Conservation (phyloP, 2,329 filamentous ascomycete genomes). For the Trichoderma koningii region DNA sequence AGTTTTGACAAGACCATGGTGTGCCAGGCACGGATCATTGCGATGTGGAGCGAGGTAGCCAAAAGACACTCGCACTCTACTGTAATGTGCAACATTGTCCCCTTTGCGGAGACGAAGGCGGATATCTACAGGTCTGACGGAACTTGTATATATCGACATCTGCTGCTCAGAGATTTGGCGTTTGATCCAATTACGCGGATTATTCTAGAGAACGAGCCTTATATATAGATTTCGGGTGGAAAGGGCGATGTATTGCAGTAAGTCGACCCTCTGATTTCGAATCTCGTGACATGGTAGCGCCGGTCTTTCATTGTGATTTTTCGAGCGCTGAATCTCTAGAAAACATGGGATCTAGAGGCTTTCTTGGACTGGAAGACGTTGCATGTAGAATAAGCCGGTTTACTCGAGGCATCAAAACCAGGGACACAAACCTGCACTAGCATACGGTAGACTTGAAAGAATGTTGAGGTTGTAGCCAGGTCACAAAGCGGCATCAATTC, state of each 20-base stretch:
- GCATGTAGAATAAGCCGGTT: too few relatives aligned
- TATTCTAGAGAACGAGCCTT: conserved; percentile 7
- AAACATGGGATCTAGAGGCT: too few relatives aligned
- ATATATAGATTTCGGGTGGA: neutral
- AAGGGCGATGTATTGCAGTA: neutral
- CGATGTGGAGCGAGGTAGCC: conserved; percentile 14
- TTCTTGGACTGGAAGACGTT: too few relatives aligned
- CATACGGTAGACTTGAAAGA: too few relatives aligned
- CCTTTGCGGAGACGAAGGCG: neutral
- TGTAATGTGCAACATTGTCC: conserved; percentile 1
- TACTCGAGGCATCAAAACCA: too few relatives aligned
- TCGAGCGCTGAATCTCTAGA: too few relatives aligned
- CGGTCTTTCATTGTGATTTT: too few relatives aligned
- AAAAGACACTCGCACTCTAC: neutral
- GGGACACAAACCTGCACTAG: too few relatives aligned
- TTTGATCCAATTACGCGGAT: conserved; percentile 19
- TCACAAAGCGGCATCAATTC: too few relatives aligned
- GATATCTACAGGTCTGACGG: neutral
- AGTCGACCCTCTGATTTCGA: neutral
- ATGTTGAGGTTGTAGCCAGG: too few relatives aligned
- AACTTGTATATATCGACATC: conserved; percentile 1
- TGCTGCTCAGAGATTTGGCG: conserved; percentile 16
- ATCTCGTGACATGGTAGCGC: neutral
- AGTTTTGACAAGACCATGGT: neutral
- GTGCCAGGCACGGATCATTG: neutral